Conservation (phyloP, 2,329 filamentous ascomycete species). For the Decorospora gaudefroyi region DNA sequence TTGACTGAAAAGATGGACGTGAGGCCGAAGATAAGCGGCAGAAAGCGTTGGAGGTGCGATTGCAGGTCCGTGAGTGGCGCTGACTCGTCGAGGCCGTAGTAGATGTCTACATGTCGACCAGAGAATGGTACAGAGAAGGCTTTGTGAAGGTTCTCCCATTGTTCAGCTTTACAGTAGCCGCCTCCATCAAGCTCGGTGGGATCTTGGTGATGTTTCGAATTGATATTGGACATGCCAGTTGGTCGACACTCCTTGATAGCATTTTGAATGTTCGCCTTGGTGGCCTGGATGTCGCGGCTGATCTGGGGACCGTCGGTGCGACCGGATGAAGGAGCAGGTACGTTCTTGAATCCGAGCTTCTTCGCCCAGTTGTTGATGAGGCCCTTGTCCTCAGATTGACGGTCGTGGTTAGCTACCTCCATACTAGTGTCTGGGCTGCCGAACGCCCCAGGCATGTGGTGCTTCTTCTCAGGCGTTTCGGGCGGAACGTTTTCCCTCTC, state of each 20-base stretch:
- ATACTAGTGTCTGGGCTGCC: constrained; percentile 41
- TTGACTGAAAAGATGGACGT: constrained; percentile 66
- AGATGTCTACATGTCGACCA: constrained; percentile 43
- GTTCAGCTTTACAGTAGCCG: constrained; percentile 46
- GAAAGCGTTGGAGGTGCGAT: constrained; percentile 33
- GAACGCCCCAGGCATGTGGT: constrained; percentile 46
- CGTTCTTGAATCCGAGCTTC: constrained; percentile 45
- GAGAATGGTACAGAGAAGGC: constrained; percentile 44
- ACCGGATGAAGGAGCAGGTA: constrained; percentile 15
- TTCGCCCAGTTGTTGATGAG: constrained; percentile 46
- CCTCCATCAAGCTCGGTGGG: constrained; percentile 46
- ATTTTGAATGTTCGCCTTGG: constrained; percentile 44
- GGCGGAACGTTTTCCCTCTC: constrained; percentile 23
- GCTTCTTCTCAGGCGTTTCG: constrained; percentile 36
- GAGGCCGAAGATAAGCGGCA: constrained; percentile 43
- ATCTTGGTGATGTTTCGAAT: constrained; percentile 44
- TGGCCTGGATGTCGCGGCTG: constrained; percentile 41
- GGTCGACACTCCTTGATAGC: constrained; percentile 47
- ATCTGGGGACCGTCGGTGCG: constrained; percentile 44
- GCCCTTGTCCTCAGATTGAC: constrained; percentile 29
- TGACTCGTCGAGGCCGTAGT: constrained; percentile 41
- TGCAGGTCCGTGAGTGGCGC: constrained; percentile 36
- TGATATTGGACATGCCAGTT: constrained; percentile 40
- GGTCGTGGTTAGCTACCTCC: constrained; percentile 34
- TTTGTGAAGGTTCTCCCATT: constrained; percentile 46